These are phyloP conservation scores for Heterobasidion occidentale DNA, from an alignment of 1,284 basidiomycete genomes.

Conservation along the genomic window DNA sequence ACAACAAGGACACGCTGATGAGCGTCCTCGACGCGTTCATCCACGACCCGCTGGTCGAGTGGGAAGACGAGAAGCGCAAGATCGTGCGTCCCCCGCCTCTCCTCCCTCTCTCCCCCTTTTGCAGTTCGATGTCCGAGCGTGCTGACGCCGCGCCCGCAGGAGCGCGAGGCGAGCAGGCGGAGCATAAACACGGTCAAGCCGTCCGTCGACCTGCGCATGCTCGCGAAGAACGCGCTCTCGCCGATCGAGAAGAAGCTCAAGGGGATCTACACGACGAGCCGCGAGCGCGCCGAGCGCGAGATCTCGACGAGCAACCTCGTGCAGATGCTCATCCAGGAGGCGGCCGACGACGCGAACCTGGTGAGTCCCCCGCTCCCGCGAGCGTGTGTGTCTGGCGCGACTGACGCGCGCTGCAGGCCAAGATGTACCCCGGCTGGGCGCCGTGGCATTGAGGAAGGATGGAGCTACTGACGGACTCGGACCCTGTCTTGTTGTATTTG, in stretches of 20 bases:
- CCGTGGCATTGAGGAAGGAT: constrained; percentile 78
- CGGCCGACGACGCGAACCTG: constrained; percentile 67
- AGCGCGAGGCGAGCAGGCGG: constrained; percentile 17
- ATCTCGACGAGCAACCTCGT: constrained; percentile 82
- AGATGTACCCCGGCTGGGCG: constrained; percentile 85
- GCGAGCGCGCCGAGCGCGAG: constrained; percentile 52
- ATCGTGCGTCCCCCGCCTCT: constrained; percentile 28
- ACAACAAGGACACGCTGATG: constrained; percentile 93
- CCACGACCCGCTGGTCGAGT: constrained; percentile 96
- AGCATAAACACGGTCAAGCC: constrained; percentile 33
- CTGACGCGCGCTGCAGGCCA: constrained; percentile 33
- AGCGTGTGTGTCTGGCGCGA: constrained; percentile 3
- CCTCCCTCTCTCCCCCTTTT: too few species aligned
- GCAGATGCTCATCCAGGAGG: constrained; percentile 84
- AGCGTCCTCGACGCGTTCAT: constrained; percentile 96
- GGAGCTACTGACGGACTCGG: not conserved
- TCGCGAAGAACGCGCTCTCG: constrained; percentile 70
- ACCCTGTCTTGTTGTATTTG: not conserved
- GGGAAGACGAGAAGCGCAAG: constrained; percentile 74
- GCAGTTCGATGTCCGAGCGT: too few species aligned
- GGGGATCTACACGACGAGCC: constrained; percentile 57
- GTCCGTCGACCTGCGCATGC: constrained; percentile 45
- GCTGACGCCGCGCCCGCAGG: constrained; percentile 11
- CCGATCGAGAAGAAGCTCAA: constrained; percentile 82
- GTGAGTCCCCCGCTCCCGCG: constrained; percentile 38